Base-by-base conservation (phyloP, 1,139 yeast genomes). In the Zygotorulaspora mrakii region DNA sequence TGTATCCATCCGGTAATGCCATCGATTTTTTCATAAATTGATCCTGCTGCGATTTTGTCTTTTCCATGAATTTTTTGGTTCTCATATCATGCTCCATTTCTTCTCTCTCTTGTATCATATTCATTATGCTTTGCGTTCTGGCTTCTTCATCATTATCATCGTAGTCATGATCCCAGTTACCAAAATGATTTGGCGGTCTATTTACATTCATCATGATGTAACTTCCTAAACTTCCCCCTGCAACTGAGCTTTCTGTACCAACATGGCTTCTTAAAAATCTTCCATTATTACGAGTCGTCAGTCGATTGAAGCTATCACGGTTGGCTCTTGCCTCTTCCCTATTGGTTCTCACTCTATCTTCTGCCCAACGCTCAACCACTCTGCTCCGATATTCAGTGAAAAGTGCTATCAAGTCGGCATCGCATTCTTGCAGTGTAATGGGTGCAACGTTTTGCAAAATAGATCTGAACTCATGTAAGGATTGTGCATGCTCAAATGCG, bases 81-180 rank as follows among this genome's bases (percentile, higher is more conserved):
- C 52, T 57, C 22, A 33, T 57, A 48, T 55, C 68, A 46, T 49
- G 61, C 49, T 70, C 73, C 46, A 39, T 59, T 35, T 52, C 65
- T 41, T 65, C 69, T 17, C 65, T 47, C 22, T 54, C 57, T 45
- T 66, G 65, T 33, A 66, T 61, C 52, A 58, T 51, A 21, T 54
- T 49, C 35, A 65, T 53, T 11, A 65, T 55, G 37, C 55, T 50
- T 32, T 53, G 59, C 5, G 73, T 69, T 6, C 66, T 53, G 12
- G 53, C 61, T 20, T 61, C 65, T 9, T 58, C 65, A 22, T 49
- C 56, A 14, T 43, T 46, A 7, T 42, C 51, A 16, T 38, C 52
- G 31, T 33, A 29, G 24, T 25, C 37, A 17, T 41, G 35, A 20
- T 27, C 17, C 13, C 32, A 22, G 17, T 22, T 28, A 33, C 39